Base-by-base conservation (phyloP, 1,284 basidiomycete genomes). In the Sporisorium iseilematis-ciliati region DNA sequence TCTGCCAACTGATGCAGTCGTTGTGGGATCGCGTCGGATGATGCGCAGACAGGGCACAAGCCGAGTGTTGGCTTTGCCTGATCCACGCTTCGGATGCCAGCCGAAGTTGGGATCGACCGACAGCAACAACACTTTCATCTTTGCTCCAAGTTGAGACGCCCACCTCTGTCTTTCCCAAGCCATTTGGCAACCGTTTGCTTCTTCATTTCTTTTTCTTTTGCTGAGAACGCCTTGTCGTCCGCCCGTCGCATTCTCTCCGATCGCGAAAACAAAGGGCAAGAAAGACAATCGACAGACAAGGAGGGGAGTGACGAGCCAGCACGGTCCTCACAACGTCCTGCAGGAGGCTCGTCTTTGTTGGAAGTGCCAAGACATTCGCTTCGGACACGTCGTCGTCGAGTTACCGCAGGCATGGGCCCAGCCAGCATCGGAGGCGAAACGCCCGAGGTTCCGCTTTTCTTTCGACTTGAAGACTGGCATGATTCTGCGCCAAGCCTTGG, bases 401-500 rank as follows among this genome's bases (percentile, higher is more conserved):
- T 33, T 45, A 43, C 50, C 63, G 57, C 57, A 66, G 64, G 53
- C 53, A 56, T 33, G n/a, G 14, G 40, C 23, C 51, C 26, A 31
- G 25, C 4, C 18, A 29, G 25, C n/a, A n/a, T 38, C 41, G 26
- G 20, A 43, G 40, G 52, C 52, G 25, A 55, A 45, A 33, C 10
- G 25, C 4, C 50, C 20, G 35, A 53, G 40, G 6, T 7, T n/a
- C 25, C 8, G 46, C 16, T 29, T 16, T 25, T 5, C 7, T 8
- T 42, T 12, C 11, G 10, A 16, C 42, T 45, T 14, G 14, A 42
- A 38, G 35, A 20, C 52, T 40, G 52, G 56, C 66, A 70, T 64
- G 46, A 69, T 51, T 16, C 8, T 40, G 43, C 49, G 67, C 67
- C 67, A 70, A 70, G 67, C 45, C 66, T 21, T 60, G 53, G 31